Percentiles rank a stretch among this genome's conserved stretches.
phyloP scores from a whole-genome alignment of 306 rosid species.

The Cucurbita moschata region DNA sequence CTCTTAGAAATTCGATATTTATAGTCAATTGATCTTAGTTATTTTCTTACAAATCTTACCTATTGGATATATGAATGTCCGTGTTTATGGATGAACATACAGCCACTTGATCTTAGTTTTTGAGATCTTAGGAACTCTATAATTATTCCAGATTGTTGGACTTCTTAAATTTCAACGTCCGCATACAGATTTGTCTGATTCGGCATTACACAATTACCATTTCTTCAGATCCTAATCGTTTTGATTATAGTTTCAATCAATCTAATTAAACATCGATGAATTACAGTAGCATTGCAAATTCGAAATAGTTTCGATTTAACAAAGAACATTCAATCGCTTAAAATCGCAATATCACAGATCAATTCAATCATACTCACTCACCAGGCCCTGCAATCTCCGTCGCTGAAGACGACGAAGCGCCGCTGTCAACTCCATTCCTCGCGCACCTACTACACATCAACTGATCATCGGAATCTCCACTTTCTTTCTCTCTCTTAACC shows the following conservation, averaged over 20 bases:
- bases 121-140: background rate
- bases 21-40: background rate
- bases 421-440: conserved; percentile 8
- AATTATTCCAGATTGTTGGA: background rate
- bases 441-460: conserved; percentile 8
- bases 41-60: background rate
- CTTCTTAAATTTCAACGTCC: background rate
- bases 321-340: background rate
- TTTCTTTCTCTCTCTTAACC: conserved; percentile 3
- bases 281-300: background rate
- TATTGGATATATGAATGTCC: background rate
- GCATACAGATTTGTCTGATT: background rate
- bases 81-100: background rate
- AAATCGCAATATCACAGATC: background rate
- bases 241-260: background rate
- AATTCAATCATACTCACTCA: conserved; percentile 10
- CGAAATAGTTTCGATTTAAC: background rate
- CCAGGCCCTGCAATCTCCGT: conserved; percentile 20
- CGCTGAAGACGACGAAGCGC: conserved; percentile 6
- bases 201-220: background rate
- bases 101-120: background rate
- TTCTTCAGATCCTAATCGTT: background rate
- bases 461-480: background rate
- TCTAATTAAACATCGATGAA: background rate
- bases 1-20: background rate